Conservation (phyloP, 1,284 basidiomycete genomes). For the Cryptococcus sp. region DNA sequence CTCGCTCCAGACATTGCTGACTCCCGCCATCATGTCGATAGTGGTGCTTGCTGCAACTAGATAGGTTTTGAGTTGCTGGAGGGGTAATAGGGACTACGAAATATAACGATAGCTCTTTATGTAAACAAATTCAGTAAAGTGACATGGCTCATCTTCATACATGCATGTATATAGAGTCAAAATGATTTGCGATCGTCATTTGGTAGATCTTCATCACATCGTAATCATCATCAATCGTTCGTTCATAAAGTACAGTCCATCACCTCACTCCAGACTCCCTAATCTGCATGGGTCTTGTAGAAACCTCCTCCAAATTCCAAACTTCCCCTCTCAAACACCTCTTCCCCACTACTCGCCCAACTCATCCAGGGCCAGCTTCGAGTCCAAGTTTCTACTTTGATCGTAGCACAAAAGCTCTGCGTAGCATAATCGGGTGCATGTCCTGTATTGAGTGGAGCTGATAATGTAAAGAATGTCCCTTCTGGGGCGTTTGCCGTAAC, state of each 20-base stretch:
- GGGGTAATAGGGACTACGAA: neutral
- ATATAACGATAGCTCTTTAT: no score
- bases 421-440: constrained; percentile 17
- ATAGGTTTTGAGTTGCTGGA: neutral
- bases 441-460: constrained; percentile 22
- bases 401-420: constrained; percentile 19
- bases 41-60: neutral
- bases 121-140: no score
- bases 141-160: no score
- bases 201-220: no score
- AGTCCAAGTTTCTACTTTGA: constrained; percentile 17
- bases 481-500: constrained; percentile 9
- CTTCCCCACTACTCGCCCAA: constrained; percentile 5
- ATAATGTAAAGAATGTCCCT: constrained; percentile 22
- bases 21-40: constrained; percentile 6
- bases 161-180: no score
- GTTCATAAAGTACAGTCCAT: no score
- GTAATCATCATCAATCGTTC: no score
- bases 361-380: constrained; percentile 13
- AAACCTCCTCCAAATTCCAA: constrained; percentile 28
- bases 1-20: constrained; percentile 6
- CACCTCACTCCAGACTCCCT: neutral
- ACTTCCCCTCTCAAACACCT: constrained; percentile 15
- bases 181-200: no score
- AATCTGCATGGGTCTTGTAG: constrained; percentile 17